Conservation (phyloP, 495 filamentous ascomycete genomes). For the Neurospora sp. region DNA sequence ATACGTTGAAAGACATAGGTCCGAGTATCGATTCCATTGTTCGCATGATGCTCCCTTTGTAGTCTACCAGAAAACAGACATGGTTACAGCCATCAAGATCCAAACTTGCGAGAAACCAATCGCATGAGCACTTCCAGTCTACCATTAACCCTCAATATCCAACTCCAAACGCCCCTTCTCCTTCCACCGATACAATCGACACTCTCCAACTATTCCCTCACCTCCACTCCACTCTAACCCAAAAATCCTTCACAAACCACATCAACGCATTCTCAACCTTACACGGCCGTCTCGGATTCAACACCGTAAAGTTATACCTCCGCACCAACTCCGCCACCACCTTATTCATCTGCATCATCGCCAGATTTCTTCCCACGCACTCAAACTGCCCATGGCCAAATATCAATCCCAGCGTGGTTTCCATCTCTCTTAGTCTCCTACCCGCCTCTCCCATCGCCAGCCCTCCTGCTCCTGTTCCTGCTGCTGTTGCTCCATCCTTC, state of each 20-base stretch:
- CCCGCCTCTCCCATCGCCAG: neutral
- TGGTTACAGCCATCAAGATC: neutral
- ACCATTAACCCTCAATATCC: neutral
- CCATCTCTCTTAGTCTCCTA: slow-evolving; percentile 25
- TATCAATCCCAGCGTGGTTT: slow-evolving; percentile 18
- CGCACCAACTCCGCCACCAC: slow-evolving; percentile 21
- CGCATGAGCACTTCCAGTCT: neutral
- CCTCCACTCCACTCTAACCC: slow-evolving; percentile 12
- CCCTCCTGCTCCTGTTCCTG: too few relatives aligned
- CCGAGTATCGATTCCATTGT: neutral
- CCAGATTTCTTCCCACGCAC: slow-evolving; percentile 30
- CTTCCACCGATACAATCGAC: neutral
- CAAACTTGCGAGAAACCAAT: neutral
- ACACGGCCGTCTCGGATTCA: slow-evolving; percentile 19
- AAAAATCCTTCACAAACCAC: slow-evolving; percentile 14
- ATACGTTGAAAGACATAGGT: neutral
- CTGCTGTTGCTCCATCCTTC: neutral
- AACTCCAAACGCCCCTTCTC: neutral
- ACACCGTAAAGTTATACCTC: slow-evolving; percentile 6
- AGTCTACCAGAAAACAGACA: neutral
- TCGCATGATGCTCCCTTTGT: neutral
- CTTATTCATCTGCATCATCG: slow-evolving; percentile 40
- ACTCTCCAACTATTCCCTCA: neutral
- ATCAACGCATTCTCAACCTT: slow-evolving; percentile 8
- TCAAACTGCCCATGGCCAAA: slow-evolving; percentile 29